Conservation (phyloP, 1,139 yeast genomes). For the Scheffersomyces illinoinensis region DNA sequence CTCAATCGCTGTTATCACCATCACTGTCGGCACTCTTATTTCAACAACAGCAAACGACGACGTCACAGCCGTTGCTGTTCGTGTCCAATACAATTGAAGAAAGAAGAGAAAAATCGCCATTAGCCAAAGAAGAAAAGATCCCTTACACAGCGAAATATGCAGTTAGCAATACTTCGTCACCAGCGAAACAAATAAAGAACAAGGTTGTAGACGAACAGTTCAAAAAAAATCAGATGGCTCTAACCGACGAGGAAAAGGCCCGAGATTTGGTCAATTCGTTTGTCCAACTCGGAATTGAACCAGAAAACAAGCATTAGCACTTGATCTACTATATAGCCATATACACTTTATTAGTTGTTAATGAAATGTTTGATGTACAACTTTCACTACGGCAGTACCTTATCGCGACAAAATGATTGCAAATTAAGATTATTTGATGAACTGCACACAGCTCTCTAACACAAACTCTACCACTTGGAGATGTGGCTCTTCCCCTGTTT, state of each 20-base stretch:
- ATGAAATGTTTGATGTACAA: not conserved
- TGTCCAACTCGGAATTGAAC: constrained; percentile 15
- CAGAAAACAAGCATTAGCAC: not conserved
- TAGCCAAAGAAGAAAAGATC: not conserved
- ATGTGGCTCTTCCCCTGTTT: not conserved
- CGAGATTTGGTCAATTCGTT: constrained; percentile 32
- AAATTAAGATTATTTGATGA: no score
- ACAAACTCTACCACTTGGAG: not conserved
- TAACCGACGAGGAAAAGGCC: constrained; percentile 30
- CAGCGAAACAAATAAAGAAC: not conserved
- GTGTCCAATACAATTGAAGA: not conserved
- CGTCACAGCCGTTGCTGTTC: not conserved
- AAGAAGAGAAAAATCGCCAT: not conserved
- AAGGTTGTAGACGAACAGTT: constrained; percentile 5
- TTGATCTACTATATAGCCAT: not conserved
- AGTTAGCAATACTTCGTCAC: not conserved
- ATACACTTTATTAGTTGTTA: not conserved
- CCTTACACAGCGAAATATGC: not conserved
- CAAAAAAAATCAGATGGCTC: constrained; percentile 7
- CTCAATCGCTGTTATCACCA: constrained; percentile 1
- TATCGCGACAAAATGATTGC: not conserved
- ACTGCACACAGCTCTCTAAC: not conserved
- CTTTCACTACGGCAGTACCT: not conserved
- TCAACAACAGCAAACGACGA: not conserved
- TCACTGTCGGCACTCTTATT: not conserved